Percentiles rank a stretch among this genome's conserved stretches.
phyloP scores from a whole-genome alignment of 129 eudicot genomes.

The Artemisia argyi region DNA sequence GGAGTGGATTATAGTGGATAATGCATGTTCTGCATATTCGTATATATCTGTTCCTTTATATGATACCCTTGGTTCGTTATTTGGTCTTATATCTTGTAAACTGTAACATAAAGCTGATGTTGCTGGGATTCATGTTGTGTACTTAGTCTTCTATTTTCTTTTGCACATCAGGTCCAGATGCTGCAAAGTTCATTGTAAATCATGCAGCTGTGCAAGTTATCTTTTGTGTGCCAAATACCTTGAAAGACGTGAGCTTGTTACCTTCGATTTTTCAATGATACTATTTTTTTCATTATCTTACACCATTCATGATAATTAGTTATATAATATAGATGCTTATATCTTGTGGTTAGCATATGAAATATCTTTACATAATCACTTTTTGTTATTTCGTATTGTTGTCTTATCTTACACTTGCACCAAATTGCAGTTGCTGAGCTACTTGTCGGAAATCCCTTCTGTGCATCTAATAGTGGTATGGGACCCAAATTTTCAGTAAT shows the following conservation, averaged over 20 bases:
- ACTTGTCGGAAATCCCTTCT: constrained; percentile 81
- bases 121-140: neutral
- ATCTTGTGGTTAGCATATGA: too few species aligned
- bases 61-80: constrained; percentile 67
- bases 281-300: neutral
- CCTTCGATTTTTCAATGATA: neutral
- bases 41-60: constrained; percentile 74
- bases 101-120: too few species aligned
- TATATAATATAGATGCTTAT: too few species aligned
- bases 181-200: constrained; percentile 79
- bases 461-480: constrained; percentile 87
- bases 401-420: neutral
- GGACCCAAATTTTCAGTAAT: too few species aligned
- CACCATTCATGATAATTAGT: neutral
- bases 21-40: constrained; percentile 89
- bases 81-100: neutral
- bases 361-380: neutral
- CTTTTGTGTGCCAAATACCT: constrained; percentile 76
- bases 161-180: constrained; percentile 73
- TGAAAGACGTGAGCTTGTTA: constrained; percentile 57
- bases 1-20: constrained; percentile 82
- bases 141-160: neutral
- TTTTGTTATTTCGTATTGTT: neutral
- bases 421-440: constrained; percentile 72
- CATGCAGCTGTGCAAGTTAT: constrained; percentile 77